Evolutionary conservation across 768 basidiomycete genomes (phyloP).

Genomic region (Leccinum boreale): DNA sequence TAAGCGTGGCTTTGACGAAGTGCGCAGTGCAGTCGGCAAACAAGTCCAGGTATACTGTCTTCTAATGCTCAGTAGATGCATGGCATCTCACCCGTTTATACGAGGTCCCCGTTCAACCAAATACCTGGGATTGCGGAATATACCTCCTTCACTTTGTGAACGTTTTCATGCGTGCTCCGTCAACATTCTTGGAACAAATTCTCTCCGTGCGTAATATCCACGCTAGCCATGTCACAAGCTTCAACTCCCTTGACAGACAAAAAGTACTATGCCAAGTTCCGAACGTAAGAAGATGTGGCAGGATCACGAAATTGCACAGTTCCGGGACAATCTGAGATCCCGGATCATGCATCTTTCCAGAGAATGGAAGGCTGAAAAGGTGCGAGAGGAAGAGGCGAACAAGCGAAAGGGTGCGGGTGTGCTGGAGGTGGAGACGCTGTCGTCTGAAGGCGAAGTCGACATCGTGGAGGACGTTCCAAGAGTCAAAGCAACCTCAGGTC

Average conservation of each 20-base stretch:
- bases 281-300: slow-evolving; percentile 53
- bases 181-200: slow-evolving; percentile 48
- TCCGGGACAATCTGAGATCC: slow-evolving; percentile 43
- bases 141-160: slow-evolving; percentile 87
- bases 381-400: slow-evolving; percentile 33
- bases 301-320: slow-evolving; percentile 40
- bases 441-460: slow-evolving; percentile 40
- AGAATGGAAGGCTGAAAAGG: slow-evolving; percentile 47
- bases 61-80: neutral
- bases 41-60: slow-evolving; percentile 46
- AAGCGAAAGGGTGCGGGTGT: slow-evolving; percentile 25
- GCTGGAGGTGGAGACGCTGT: slow-evolving; percentile 16
- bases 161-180: slow-evolving; percentile 68
- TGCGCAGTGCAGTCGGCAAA: slow-evolving; percentile 42
- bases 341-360: slow-evolving; percentile 48
- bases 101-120: slow-evolving; percentile 85
- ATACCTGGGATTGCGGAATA: slow-evolving; percentile 90
- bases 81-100: slow-evolving; percentile 1
- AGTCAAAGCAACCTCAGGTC: slow-evolving; percentile 7
- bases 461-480: slow-evolving; percentile 33
- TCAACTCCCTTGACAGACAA: slow-evolving; percentile 21
- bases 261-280: slow-evolving; percentile 31
- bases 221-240: neutral
- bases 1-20: slow-evolving; percentile 48
- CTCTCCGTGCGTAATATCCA: slow-evolving; percentile 23